phyloP scores from a whole-genome alignment of 345 rosid species.

The Streptanthus diversifolius region DNA sequence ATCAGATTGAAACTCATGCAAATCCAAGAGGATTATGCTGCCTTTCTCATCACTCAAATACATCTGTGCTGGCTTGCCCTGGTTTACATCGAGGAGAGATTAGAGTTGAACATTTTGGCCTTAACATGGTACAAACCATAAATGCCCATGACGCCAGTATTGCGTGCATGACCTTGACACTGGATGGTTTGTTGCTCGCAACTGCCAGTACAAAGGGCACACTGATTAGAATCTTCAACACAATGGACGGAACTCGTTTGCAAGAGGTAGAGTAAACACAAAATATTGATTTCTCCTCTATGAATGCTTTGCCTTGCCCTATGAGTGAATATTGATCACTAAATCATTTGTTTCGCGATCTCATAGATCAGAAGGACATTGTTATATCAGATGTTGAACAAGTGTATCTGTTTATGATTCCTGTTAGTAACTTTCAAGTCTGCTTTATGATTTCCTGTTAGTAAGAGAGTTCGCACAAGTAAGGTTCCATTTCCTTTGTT shows the following conservation, averaged over 20 bases:
- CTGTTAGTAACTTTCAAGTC: background rate
- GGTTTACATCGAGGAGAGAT: slow-evolving; percentile 73
- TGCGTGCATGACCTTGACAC: slow-evolving; percentile 72
- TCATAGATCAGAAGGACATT: background rate
- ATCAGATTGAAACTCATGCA: slow-evolving; percentile 75
- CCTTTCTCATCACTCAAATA: slow-evolving; percentile 69
- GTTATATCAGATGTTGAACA: background rate
- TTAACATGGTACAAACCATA: slow-evolving; percentile 60
- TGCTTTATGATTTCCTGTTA: background rate
- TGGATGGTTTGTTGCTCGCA: slow-evolving; percentile 86
- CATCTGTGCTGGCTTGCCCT: slow-evolving; percentile 80
- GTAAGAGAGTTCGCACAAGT: background rate
- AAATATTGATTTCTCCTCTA: background rate
- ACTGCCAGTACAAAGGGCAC: slow-evolving; percentile 90
- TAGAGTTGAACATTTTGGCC: slow-evolving; percentile 74
- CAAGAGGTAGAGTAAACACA: slow-evolving; percentile 74
- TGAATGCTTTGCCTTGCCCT: background rate
- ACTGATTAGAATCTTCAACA: slow-evolving; percentile 83
- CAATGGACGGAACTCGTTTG: slow-evolving; percentile 81
- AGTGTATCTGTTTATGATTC: background rate
- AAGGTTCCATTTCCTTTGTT: background rate
- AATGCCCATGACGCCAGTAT: slow-evolving; percentile 71
- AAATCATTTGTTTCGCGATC: background rate
- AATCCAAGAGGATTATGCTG: slow-evolving; percentile 84
- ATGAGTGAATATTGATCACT: background rate